A percentile compares a stretch with the other conserved stretches of the same genome.
Evolutionary conservation across 805 yeast genomes (phyloP).

Genomic region (Pichia phayaonensis): DNA sequence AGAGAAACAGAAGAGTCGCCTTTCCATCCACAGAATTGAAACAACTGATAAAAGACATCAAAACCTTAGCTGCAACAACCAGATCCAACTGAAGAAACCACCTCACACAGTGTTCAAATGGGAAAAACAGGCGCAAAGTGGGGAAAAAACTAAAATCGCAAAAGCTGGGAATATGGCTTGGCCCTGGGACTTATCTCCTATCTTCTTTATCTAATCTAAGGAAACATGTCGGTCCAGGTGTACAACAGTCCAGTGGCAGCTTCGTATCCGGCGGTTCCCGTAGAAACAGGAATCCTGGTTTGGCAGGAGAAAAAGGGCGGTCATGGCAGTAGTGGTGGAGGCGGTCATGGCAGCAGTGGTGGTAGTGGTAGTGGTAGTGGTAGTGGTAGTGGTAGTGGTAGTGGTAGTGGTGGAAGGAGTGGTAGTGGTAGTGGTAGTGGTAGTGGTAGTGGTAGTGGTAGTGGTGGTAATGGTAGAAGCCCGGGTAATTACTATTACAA

Average conservation of each 20-base stretch:
- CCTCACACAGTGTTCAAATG: no score
- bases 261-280: neutral
- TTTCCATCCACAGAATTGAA: no score
- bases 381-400: neutral
- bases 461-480: neutral
- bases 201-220: neutral
- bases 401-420: constrained; percentile 1
- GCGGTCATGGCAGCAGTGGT: neutral
- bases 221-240: neutral
- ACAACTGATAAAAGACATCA: no score
- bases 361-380: constrained; percentile 15
- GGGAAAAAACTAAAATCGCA: no score
- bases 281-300: neutral
- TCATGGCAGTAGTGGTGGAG: constrained; percentile 15
- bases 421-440: neutral
- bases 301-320: constrained; percentile 3
- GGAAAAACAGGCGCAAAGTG: no score
- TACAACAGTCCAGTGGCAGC: neutral
- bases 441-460: neutral
- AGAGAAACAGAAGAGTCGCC: no score
- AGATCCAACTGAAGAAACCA: no score
- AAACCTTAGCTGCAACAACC: no score
- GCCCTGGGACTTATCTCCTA: neutral
- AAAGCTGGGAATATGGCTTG: no score
- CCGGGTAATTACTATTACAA: neutral